These are phyloP conservation scores for Peronospora farinosa DNA, from an alignment of 352 stramenopile species.

Conservation along the genomic window DNA sequence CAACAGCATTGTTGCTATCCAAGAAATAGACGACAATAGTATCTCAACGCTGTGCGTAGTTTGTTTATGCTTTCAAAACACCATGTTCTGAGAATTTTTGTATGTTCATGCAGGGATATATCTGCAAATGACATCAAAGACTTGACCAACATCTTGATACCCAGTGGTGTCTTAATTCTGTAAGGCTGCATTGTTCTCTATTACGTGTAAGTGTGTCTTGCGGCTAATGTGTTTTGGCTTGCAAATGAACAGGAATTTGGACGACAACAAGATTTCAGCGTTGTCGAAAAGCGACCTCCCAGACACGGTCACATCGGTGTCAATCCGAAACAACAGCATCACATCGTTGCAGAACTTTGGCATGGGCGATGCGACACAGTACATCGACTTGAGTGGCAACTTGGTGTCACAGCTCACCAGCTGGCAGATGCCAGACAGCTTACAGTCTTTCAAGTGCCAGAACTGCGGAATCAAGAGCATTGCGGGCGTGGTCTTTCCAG, in stretches of 20 bases:
- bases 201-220: not conserved
- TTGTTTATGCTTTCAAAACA: not conserved
- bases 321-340: constrained; percentile 36
- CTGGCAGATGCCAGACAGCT: constrained; percentile 26
- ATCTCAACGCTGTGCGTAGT: constrained; percentile 21
- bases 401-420: constrained; percentile 18
- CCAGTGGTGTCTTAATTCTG: constrained; percentile 18
- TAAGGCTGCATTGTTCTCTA: constrained; percentile 8
- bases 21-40: constrained; percentile 5
- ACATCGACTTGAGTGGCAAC: constrained; percentile 35
- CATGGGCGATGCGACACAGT: constrained; percentile 12
- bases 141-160: constrained; percentile 23
- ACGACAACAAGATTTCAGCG: constrained; percentile 18
- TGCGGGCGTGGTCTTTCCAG: constrained; percentile 24
- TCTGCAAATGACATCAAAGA: constrained; percentile 22
- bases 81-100: constrained; percentile 1
- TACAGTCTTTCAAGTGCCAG: constrained; percentile 32
- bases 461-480: constrained; percentile 28
- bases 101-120: constrained; percentile 21
- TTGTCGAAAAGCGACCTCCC: constrained; percentile 16
- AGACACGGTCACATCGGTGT: constrained; percentile 25
- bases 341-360: constrained; percentile 26
- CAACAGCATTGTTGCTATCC: constrained; percentile 18
- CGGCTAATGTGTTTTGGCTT: constrained; percentile 5
- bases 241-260: constrained; percentile 16